Conservation (phyloP, 306 rosid species). For the Lablab purpureus region DNA sequence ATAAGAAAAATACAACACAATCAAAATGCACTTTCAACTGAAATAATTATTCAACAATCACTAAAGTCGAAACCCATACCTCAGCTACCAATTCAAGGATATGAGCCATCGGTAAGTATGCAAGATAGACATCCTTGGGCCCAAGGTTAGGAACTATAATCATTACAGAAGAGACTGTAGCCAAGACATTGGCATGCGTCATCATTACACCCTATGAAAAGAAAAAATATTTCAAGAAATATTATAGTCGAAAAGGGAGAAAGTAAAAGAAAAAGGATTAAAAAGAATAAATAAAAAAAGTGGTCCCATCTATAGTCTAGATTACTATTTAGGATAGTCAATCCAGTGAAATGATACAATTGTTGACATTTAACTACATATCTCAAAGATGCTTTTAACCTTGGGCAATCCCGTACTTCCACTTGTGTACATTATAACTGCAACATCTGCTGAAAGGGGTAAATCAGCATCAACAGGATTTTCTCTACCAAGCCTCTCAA, state of each 20-base stretch:
- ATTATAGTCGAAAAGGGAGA: neutral
- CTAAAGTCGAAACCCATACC: constrained; percentile 59
- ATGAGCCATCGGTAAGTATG: constrained; percentile 96
- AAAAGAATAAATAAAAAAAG: neutral
- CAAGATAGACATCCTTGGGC: constrained; percentile 80
- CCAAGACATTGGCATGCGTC: constrained; percentile 94
- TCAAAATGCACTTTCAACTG: constrained; percentile 27
- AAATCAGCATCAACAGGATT: constrained; percentile 71
- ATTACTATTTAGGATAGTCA: constrained; percentile 3
- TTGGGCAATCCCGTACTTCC: constrained; percentile 98
- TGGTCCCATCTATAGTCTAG: neutral
- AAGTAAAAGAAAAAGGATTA: constrained; percentile 2
- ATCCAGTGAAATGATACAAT: constrained; percentile 35
- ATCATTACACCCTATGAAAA: constrained; percentile 93
- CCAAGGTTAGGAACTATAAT: constrained; percentile 84
- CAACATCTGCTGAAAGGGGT: constrained; percentile 85
- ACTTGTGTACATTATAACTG: constrained; percentile 99
- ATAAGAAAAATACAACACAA: constrained; percentile 10
- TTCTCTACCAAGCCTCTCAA: constrained; percentile 75
- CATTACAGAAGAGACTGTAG: constrained; percentile 87
- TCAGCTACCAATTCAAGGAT: constrained; percentile 96
- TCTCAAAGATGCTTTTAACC: constrained; percentile 65
- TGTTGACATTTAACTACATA: neutral
- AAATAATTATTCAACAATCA: constrained; percentile 41
- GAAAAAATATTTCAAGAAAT: constrained; percentile 20